These are phyloP conservation scores for Neonectria hederae DNA, from an alignment of 2,329 filamentous ascomycete species.

Conservation along the genomic window DNA sequence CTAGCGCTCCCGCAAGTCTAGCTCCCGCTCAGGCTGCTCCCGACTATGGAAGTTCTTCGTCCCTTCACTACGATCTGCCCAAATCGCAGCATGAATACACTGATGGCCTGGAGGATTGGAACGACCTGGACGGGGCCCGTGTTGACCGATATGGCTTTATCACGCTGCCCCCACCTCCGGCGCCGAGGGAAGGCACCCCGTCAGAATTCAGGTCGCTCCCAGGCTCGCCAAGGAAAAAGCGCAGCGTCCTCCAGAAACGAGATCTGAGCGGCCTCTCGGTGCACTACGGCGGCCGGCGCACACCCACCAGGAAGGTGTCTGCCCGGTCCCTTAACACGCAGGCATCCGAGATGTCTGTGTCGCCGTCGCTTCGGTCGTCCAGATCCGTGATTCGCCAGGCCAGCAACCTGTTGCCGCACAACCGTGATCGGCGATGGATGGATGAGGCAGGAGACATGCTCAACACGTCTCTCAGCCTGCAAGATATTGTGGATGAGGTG, in stretches of 20 bases:
- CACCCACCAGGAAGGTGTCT: conserved; percentile 65
- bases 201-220: conserved; percentile 54
- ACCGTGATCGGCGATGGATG: conserved; percentile 68
- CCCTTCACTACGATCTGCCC: conserved; percentile 52
- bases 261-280: conserved; percentile 51
- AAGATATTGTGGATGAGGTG: conserved; percentile 65
- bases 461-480: conserved; percentile 65
- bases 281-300: conserved; percentile 51
- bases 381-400: conserved; percentile 66
- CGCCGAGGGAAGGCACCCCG: conserved; percentile 53
- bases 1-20: conserved; percentile 44
- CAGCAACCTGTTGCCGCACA: conserved; percentile 68
- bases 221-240: conserved; percentile 56
- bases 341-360: conserved; percentile 60
- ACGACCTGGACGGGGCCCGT: conserved; percentile 67
- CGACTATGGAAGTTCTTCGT: conserved; percentile 56
- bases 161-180: conserved; percentile 54
- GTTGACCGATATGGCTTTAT: conserved; percentile 78
- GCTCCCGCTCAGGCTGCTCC: conserved; percentile 49
- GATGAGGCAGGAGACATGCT: conserved; percentile 76
- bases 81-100: conserved; percentile 59
- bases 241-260: conserved; percentile 54
- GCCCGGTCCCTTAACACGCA: conserved; percentile 68
- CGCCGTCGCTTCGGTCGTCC: conserved; percentile 61
- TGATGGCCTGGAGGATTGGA: conserved; percentile 73